phyloP scores from a whole-genome alignment of 768 basidiomycete species.

The Neoboletus brunneissimus region DNA sequence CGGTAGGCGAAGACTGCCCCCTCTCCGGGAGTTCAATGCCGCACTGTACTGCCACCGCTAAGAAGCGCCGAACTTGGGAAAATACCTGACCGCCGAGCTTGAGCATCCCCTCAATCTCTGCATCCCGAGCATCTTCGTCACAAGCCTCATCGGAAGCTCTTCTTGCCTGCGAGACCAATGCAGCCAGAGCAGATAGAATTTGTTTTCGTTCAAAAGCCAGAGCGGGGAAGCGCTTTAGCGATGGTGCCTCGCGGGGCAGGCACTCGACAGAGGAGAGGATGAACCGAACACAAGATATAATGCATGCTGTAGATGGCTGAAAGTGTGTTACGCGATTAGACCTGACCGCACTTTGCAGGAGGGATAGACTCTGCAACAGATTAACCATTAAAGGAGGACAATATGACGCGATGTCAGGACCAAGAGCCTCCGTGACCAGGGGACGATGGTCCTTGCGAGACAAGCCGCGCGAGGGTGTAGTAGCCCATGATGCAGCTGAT shows the following conservation, averaged over 20 bases:
- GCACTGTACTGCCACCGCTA: conserved; percentile 72
- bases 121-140: conserved; percentile 44
- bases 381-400: conserved; percentile 80
- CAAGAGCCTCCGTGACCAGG: conserved; percentile 44
- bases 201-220: conserved; percentile 78
- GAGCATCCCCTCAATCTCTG: conserved; percentile 76
- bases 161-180: conserved; percentile 78
- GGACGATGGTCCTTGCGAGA: conserved; percentile 43
- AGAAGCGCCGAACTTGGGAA: conserved; percentile 73
- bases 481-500: conserved; percentile 56
- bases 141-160: conserved; percentile 51
- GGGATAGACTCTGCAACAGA: conserved; percentile 77
- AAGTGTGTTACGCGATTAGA: conserved; percentile 79
- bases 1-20: conserved; percentile 32
- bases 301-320: conserved; percentile 90
- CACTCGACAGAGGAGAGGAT: conserved; percentile 83
- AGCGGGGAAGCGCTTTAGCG: conserved; percentile 61
- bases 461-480: conserved; percentile 39
- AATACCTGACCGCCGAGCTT: conserved; percentile 79
- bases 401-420: conserved; percentile 55
- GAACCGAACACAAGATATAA: conserved; percentile 90
- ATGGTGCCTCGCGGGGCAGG: conserved; percentile 73
- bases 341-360: conserved; percentile 82
- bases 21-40: conserved; percentile 65
- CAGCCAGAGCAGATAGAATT: conserved; percentile 76